Percentiles rank a stretch among this genome's conserved stretches.
phyloP scores from a whole-genome alignment of 2,329 filamentous ascomycete species.

The Colletotrichum sp. region DNA sequence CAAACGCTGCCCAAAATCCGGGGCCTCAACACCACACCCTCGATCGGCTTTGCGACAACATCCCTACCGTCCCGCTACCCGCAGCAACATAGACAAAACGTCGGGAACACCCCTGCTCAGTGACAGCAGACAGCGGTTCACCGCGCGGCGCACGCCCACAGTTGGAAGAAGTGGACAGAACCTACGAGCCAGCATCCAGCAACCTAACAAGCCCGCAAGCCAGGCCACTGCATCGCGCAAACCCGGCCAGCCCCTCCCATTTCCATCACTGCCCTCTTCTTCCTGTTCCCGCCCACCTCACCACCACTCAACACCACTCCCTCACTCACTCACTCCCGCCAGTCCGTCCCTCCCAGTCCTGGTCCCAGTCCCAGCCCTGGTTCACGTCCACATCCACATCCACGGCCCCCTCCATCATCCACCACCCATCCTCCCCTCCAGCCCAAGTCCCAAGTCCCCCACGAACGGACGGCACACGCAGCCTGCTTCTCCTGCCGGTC shows the following conservation, averaged over 20 bases:
- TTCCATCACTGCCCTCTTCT: not conserved
- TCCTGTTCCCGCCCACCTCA: not conserved
- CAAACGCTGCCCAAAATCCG: not conserved
- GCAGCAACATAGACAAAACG: conserved; percentile 16
- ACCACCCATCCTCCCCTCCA: not conserved
- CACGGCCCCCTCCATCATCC: not conserved
- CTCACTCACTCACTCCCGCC: not conserved
- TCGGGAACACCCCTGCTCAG: conserved; percentile 12
- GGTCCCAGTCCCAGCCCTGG: not conserved
- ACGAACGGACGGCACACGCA: conserved; percentile 7
- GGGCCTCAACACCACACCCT: conserved; percentile 2
- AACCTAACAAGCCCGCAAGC: not conserved
- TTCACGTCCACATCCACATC: not conserved
- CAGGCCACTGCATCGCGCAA: not conserved
- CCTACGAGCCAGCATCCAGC: not conserved
- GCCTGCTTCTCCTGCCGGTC: conserved; percentile 7
- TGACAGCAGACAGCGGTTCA: conserved; percentile 4
- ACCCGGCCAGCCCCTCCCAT: conserved; percentile 18
- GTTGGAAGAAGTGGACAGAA: conserved; percentile 3
- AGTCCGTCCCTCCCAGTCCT: not conserved
- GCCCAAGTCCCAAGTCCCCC: not conserved
- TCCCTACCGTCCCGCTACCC: conserved; percentile 20
- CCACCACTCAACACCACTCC: not conserved
- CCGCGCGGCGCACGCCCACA: conserved; percentile 7
- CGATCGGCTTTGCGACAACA: conserved; percentile 9